These are phyloP conservation scores for Abrus precatorius DNA, from an alignment of 306 rosid genomes.

Conservation along the genomic window DNA sequence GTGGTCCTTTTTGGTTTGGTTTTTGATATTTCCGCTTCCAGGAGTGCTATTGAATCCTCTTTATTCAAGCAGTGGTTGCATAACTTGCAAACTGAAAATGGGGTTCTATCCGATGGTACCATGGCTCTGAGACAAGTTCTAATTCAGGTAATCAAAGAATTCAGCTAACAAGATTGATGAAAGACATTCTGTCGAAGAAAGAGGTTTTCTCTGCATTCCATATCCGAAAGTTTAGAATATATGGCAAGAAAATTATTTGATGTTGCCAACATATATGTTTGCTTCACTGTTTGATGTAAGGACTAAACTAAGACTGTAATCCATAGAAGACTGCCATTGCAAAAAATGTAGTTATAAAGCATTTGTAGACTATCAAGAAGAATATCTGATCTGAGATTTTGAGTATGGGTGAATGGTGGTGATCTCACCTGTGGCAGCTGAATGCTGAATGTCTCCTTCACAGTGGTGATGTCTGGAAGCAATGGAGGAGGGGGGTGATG, in stretches of 20 bases:
- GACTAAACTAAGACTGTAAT: constrained; percentile 27
- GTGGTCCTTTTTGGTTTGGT: background rate
- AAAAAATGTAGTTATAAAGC: background rate
- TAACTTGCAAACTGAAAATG: constrained; percentile 78
- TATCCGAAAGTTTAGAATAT: background rate
- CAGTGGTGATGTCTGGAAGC: background rate
- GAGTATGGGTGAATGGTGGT: background rate
- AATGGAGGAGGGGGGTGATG: background rate
- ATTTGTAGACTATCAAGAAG: constrained; percentile 24
- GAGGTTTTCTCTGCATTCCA: constrained; percentile 12
- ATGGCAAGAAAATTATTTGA: constrained; percentile 9
- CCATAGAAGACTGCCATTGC: background rate
- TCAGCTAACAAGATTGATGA: background rate
- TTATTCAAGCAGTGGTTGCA: constrained; percentile 87
- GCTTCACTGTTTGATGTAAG: constrained; percentile 24
- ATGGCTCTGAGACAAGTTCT: constrained; percentile 72
- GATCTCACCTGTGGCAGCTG: background rate
- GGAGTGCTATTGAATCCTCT: constrained; percentile 86
- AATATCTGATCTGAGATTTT: background rate
- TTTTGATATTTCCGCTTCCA: constrained; percentile 48
- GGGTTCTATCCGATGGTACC: constrained; percentile 70
- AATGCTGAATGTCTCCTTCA: background rate
- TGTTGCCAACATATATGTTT: constrained; percentile 11
- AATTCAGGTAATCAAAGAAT: constrained; percentile 71
- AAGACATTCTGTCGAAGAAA: background rate